Evolutionary conservation across 2,329 filamentous ascomycete species (phyloP), one percentile per base, ranked within the genome.

Genomic region (Chaetomiaceae sp.): DNA sequence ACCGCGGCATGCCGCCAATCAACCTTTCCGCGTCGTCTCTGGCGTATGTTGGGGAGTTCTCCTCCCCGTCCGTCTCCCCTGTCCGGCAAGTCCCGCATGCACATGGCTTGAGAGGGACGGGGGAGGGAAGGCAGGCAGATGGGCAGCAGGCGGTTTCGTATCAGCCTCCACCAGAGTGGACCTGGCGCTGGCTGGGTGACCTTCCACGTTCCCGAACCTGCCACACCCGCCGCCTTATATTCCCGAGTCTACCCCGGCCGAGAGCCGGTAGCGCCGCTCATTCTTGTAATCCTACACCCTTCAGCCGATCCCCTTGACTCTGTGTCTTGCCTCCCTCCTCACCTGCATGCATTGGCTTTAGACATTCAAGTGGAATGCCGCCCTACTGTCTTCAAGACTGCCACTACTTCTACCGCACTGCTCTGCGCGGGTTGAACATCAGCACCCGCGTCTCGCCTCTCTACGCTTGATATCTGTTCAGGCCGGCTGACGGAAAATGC

Each of bases 341-440:
- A 10, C 11, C 26, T 14, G 15, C 14, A 34, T 30, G n/a, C 18
- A n/a, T 20, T 20, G n/a, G 26, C 20, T 14, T 19, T 41, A 51
- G 50, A 50, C 52, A 45, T 54, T 60, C 63, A 56, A 70, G 68
- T 75, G 73, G 75, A 72, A 94, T 94, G 87, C 86, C 86, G 73
- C 68, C 76, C 60, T 91, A 88, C 67, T 94, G 74, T 68, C 73
- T 87, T 48, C 84, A 93, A 75, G 86, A 94, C 68, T 94, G 86
- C 62, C 88, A 94, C 66, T 94, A 94, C 71, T 94, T 95, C 71
- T 93, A 87, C 73, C 87, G 87, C 74, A 94, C 84, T 67, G 86
- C 87, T 63, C 72, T 95, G 70, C 87, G 87, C 74, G 83, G 89
- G 63, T 73, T 95, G 59, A 91, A 86, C 62, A 82, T 95, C 59